Conservation (phyloP, 129 eudicot species). For the Cynara cardunculus region DNA sequence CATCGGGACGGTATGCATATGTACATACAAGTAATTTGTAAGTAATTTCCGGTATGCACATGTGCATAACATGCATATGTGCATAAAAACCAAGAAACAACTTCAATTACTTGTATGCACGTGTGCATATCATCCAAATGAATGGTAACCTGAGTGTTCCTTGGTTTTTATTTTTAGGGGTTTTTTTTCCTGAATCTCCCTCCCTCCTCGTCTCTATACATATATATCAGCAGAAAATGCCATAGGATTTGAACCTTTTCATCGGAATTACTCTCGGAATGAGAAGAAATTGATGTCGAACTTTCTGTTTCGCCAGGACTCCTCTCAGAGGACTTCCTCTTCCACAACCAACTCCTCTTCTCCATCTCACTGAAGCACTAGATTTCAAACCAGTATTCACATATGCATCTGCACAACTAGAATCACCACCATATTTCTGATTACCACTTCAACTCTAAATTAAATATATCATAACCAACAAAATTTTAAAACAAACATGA, state of each 20-base stretch:
- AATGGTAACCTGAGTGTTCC: too few relatives aligned
- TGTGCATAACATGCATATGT: too few relatives aligned
- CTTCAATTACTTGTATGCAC: too few relatives aligned
- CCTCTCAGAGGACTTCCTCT: conserved; percentile 67
- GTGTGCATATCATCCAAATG: too few relatives aligned
- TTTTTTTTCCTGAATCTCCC: too few relatives aligned
- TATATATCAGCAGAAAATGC: neutral
- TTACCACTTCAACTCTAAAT: neutral
- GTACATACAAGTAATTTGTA: neutral
- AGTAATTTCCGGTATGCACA: too few relatives aligned
- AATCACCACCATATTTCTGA: neutral
- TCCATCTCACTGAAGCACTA: conserved; percentile 44
- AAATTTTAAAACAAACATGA: neutral
- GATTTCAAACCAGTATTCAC: conserved; percentile 1
- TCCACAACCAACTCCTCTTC: conserved; percentile 91
- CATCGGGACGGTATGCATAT: neutral
- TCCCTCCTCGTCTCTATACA: too few relatives aligned
- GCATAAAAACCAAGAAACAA: too few relatives aligned
- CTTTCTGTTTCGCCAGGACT: conserved; percentile 85
- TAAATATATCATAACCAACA: neutral
- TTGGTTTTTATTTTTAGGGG: too few relatives aligned
- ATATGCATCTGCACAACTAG: conserved; percentile 9
- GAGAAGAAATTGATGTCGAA: conserved; percentile 81
- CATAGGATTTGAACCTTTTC: conserved; percentile 52
- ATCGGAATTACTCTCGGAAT: conserved; percentile 77